These are phyloP conservation scores for Sonneratia alba DNA, from an alignment of 345 rosid genomes.

Conservation along the genomic window DNA sequence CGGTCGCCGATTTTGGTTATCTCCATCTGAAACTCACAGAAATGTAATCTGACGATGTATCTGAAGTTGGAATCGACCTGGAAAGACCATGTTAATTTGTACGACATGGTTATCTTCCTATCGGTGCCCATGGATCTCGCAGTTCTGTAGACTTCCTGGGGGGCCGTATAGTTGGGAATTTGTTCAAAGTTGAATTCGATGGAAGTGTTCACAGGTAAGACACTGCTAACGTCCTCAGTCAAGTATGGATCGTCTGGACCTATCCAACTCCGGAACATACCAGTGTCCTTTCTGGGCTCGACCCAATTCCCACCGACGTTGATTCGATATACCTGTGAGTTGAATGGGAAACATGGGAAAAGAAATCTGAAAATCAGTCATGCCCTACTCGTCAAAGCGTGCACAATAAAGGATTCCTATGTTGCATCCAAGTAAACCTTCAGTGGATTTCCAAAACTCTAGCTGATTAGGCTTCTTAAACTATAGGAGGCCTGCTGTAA, in stretches of 20 bases:
- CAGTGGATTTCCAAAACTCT: too few relatives aligned
- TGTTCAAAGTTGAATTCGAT: constrained; percentile 4
- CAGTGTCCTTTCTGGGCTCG: constrained; percentile 14
- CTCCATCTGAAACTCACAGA: constrained; percentile 9
- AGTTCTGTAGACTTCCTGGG: constrained; percentile 15
- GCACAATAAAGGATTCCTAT: too few relatives aligned
- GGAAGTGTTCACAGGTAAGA: background rate
- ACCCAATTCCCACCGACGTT: constrained; percentile 25
- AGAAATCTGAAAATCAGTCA: background rate
- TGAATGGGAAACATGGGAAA: background rate
- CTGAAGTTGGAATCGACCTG: constrained; percentile 26
- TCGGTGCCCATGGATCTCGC: constrained; percentile 22
- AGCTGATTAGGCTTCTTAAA: too few relatives aligned
- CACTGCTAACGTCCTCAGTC: background rate
- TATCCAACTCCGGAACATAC: constrained; percentile 27
- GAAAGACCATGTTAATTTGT: constrained; percentile 31
- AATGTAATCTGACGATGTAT: constrained; percentile 27
- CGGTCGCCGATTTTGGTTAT: background rate
- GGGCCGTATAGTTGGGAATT: constrained; percentile 21
- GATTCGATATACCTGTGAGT: constrained; percentile 17
- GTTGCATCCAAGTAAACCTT: too few relatives aligned
- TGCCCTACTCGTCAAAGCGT: too few relatives aligned
- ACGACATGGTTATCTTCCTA: constrained; percentile 6
- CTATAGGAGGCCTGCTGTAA: too few relatives aligned
- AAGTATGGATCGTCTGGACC: constrained; percentile 11